Evolutionary conservation across 2,329 filamentous ascomycete genomes (phyloP), one percentile per base, ranked within the genome.

Genomic region (Cordyceps cicadae): DNA sequence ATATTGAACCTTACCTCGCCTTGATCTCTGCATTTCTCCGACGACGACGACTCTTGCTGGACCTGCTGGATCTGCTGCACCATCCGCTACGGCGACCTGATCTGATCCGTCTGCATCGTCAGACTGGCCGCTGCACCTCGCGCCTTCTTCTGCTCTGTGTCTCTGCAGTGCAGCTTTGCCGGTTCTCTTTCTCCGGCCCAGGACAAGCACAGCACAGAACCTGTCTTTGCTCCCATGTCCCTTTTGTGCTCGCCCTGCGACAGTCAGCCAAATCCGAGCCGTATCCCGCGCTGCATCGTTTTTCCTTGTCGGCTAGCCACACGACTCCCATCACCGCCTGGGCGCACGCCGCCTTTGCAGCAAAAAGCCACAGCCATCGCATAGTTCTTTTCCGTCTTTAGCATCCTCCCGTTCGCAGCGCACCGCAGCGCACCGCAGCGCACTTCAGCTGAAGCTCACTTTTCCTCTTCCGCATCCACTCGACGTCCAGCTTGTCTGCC

Each of bases 361-460:
- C 48, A 48, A 48, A 32, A 29, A 37, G 19, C 49, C 39, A 48
- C 41, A 41, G 29, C 49, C 39, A 41, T 54, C 57, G 50, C 50
- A 59, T 54, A 37, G 9, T 29, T 29, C 29, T 53, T 59, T 26
- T 4, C 19, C 34, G 19, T 43, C 37, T 29, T 32, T 43, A 14
- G n/a, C 48, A 62, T 34, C 48, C 8, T 34, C 63, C 59, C 60
- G 24, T 24, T 24, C 63, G 45, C 49, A 15, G 12, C 34, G 37
- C 48, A 17, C 61, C 54, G 62, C 63, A 45, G 24, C 32, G 24
- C 24, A 4, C 60, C 63, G 45, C 48, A 15, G 12, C 34, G 37
- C 48, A 17, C 61, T 57, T 63, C 63, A 46, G n/a, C 32, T 60
- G 62, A 61, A 57, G 62, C 58, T 54, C 61, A 57, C 56, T 62